Evolutionary conservation across 1,284 basidiomycete species (phyloP), one percentile per base, ranked within the genome.

Genomic region (Marasmius fiardii): DNA sequence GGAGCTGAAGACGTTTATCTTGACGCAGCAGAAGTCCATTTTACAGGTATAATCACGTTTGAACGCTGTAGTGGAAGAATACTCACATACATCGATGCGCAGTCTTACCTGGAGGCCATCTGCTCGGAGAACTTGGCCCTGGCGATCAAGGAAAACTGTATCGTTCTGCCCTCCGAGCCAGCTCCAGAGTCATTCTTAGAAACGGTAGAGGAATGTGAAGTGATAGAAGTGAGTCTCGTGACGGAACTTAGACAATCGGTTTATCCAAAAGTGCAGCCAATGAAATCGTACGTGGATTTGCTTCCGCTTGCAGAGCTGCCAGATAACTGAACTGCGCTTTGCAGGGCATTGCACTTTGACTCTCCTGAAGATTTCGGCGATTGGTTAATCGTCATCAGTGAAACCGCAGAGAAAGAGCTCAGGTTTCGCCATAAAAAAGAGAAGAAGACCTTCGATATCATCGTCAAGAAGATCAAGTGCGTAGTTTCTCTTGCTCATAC

Each of bases 381-480:
- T 44, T 83, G 81, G 82, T 67, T 68, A 0, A 76, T 83, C 53
- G 65, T 80, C 10, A 73, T 84, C 11, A 75, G 76, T 1, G 74
- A 68, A 0, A 66, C 74, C 4, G 81, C 77, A 1, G 72, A 75
- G 34, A 67, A 67, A 18, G 71, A 78, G 51, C 62, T 83, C 4
- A 74, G 78, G 2, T 68, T 73, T 23, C 61, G 71, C 8, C 72
- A 71, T 1, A 72, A 71, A 48, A 67, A 68, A 16, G 74, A 81
- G 51, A 60, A 55, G n/a, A 74, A 72, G 23, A 68, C 71, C 26
- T 82, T 80, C 58, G 62, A 63, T 12, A 80, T 79, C 43, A 71
- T 81, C 16, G 60, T 82, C 47, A 85, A 83, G 67, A 85, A 86
- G 63, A 84, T 87, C 61, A 78, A 73, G 84, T 82, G 53, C 18